Base-by-base conservation (phyloP, 1,139 yeast genomes). In the Saccharomyces hybrid region DNA sequence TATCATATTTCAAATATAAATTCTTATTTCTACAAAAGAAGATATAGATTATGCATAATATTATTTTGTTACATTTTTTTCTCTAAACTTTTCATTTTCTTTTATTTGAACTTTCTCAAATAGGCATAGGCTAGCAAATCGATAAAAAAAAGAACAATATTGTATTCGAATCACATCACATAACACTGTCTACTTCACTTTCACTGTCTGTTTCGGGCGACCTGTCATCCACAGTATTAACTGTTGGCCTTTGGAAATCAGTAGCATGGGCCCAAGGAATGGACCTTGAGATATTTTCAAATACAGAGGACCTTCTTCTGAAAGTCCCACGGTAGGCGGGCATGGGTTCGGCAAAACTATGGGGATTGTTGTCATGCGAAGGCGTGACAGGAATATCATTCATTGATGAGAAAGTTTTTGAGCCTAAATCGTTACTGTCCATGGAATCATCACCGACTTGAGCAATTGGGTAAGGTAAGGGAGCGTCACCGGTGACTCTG, bases 401-500 rank as follows among this genome's bases (percentile, higher is more conserved):
- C 23, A 31, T 25, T 19, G 27, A 29, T 13, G 51, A 38, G 23
- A 46, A n/a, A 5, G 52, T 47, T 13, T 48, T 50, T 11, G 53
- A 52, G 3, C 28, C 26, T 13, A 27, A 19, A 8, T 50, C 52
- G 19, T 8, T 38, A 25, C 47, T 42, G 26, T 48, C 47, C 16
- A 38, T 34, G 14, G 47, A 32, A 16, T 47, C 51, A 23, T 55
- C 55, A 26, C 54, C 50, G 8, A 53, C 48, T 25, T 54, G 52
- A 14, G 54, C 51, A 25, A 57, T 55, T 27, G 83, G 79, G 62
- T 89, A 91, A 0, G 99, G 99, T 54, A 93, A 73, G 3, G 95
- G 88, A 4, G 89, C 75, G 59, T 91, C 97, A 57, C 93, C 81
- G 3, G 95, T 85, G 0, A 97, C 97, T 60, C 96, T 78, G 70